Base-by-base conservation (phyloP, 805 yeast genomes). In the Candida ponderosae region DNA sequence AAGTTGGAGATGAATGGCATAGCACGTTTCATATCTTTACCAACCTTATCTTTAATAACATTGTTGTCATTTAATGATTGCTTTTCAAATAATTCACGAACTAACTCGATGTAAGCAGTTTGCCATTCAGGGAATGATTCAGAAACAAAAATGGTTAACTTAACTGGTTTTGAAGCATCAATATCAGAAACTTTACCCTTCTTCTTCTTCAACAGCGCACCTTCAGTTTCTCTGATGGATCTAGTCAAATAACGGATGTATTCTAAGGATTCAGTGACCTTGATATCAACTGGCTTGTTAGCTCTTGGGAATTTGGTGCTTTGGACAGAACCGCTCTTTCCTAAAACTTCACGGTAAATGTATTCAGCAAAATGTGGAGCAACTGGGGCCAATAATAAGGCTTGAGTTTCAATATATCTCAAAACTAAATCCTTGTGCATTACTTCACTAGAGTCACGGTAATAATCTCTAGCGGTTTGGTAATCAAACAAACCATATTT, bases 311-410 rank as follows among this genome's bases (percentile, higher is more conserved):
- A 93, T 41, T 46, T 54, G 18, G 90, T 83, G 44, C 65, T 67
- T 60, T 89, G 94, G 32, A 86, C 79, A 32, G 94, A 70, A 4
- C 69, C 70, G 33, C 64, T 58, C 48, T 81, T 72, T 31, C 79
- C 77, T 45, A 93, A 68, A 32, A 88, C 69, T 47, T 90, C 97
- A 56, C 82, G 76, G 74, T 85, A 87, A 40, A 90, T 68, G 65
- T 77, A 86, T 51, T 93, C 98, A 46, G 93, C 79, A 60, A 90
- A 88, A 63, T 93, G 98, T 34, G 98, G 97, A 32, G 97, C 94
- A 50, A 93, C 69, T 45, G 98, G 98, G 15, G 95, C 78, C 49
- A 93, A 65, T 58, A 89, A 63, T 50, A 93, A 71, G 16, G 81
- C 81, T 68, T 93, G 98, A 24, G 77, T 66, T 63, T 88, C 95